A percentile compares a stretch with the other conserved stretches of the same genome.
These are phyloP conservation scores for Candida suzukii DNA, from an alignment of 805 yeast genomes.

Conservation along the genomic window DNA sequence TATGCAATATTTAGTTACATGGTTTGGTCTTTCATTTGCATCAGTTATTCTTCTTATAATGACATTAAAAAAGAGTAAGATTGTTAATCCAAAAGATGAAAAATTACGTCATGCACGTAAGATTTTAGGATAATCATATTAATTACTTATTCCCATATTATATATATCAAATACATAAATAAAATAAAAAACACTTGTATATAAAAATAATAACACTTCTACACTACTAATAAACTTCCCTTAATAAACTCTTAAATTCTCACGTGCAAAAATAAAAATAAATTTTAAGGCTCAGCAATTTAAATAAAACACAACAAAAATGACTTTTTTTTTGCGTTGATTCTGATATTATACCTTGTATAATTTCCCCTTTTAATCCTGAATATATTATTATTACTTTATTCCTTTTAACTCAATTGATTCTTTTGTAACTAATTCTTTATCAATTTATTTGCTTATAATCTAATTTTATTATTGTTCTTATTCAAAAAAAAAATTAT, in stretches of 20 bases:
- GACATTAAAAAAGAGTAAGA: slow-evolving; percentile 37
- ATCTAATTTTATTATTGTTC: no score
- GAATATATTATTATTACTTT: no score
- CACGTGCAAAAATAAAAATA: background rate
- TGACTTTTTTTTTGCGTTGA: background rate
- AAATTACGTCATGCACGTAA: slow-evolving; percentile 44
- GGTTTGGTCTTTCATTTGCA: slow-evolving; percentile 83
- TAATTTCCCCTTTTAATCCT: background rate
- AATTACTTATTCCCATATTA: background rate
- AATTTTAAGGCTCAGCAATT: background rate
- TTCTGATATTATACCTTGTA: no score
- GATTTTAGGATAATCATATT: slow-evolving; percentile 25
- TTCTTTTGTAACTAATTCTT: no score
- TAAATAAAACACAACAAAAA: background rate
- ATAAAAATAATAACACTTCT: no score
- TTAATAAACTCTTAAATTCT: background rate
- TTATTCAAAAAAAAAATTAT: no score
- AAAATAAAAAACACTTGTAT: no score
- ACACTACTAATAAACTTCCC: no score
- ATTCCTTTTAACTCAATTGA: no score
- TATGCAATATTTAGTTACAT: slow-evolving; percentile 84
- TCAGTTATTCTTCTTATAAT: slow-evolving; percentile 60
- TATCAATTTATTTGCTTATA: no score
- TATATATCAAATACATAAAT: background rate
- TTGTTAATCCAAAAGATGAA: slow-evolving; percentile 33